Conservation (phyloP, 345 rosid species). For the Geranium brycei region DNA sequence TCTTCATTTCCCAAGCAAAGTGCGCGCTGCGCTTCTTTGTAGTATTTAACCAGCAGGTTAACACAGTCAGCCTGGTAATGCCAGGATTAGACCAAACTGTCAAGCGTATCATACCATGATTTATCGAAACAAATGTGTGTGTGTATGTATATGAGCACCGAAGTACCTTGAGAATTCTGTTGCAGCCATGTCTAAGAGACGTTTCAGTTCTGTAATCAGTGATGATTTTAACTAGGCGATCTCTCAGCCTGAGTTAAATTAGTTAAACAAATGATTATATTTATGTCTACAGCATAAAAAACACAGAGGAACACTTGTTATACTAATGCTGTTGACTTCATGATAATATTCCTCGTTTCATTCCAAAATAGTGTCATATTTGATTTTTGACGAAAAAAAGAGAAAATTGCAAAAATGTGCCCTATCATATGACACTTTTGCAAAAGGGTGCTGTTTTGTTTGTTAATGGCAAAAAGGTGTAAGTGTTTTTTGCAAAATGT, state of each 20-base stretch:
- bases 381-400: too few species aligned
- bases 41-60: conserved; percentile 76
- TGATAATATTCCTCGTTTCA: too few species aligned
- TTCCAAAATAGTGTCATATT: too few species aligned
- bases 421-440: too few species aligned
- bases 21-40: conserved; percentile 75
- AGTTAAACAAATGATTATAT: too few species aligned
- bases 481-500: too few species aligned
- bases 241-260: conserved; percentile 59
- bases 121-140: background rate
- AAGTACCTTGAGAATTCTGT: conserved; percentile 81
- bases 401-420: too few species aligned
- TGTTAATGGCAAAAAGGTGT: too few species aligned
- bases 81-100: conserved; percentile 13
- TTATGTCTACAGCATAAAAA: too few species aligned
- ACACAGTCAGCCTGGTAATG: conserved; percentile 73
- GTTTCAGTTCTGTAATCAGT: conserved; percentile 99
- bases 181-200: conserved; percentile 94
- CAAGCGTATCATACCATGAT: background rate
- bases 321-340: background rate
- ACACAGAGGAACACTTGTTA: too few species aligned
- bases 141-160: background rate
- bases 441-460: too few species aligned
- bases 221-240: conserved; percentile 78
- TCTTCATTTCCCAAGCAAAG: conserved; percentile 58